phyloP scores from a whole-genome alignment of 2,329 filamentous ascomycete genomes.

The Fusarium virguliforme region DNA sequence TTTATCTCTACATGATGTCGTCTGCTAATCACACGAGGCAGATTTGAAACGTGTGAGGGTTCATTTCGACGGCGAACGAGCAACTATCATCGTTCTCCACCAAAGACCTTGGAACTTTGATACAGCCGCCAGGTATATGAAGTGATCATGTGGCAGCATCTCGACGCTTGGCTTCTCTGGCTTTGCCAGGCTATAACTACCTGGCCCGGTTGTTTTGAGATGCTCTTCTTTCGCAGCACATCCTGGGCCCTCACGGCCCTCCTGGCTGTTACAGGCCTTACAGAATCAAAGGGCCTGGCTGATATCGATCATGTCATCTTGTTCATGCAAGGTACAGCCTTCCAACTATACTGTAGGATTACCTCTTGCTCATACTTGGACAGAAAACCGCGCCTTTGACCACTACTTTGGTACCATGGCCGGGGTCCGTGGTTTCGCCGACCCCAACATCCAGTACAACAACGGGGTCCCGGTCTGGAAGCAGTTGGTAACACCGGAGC shows the following conservation, averaged over 20 bases:
- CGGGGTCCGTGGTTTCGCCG: slow-evolving; percentile 69
- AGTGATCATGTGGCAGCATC: slow-evolving; percentile 72
- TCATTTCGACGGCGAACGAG: background rate
- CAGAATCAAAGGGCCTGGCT: background rate
- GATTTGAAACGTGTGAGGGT: slow-evolving; percentile 12
- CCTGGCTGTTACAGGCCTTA: background rate
- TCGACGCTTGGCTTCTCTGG: slow-evolving; percentile 56
- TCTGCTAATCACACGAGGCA: slow-evolving; percentile 2
- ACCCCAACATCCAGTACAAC: slow-evolving; percentile 66
- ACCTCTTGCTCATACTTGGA: background rate
- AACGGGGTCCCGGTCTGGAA: slow-evolving; percentile 16
- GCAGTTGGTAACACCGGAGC: background rate
- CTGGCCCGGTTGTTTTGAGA: background rate
- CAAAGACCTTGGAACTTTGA: background rate
- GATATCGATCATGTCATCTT: slow-evolving; percentile 8
- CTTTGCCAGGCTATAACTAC: background rate
- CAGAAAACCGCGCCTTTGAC: slow-evolving; percentile 58
- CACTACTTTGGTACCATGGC: slow-evolving; percentile 72
- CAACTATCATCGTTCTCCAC: slow-evolving; percentile 3
- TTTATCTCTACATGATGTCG: background rate
- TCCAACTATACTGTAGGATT: background rate
- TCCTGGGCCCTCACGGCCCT: background rate
- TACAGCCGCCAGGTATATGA: slow-evolving; percentile 2
- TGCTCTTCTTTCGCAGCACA: background rate
- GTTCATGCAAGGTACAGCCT: background rate